Evolutionary conservation across 1,284 basidiomycete genomes (phyloP).

Genomic region (Ustilago crameri): DNA sequence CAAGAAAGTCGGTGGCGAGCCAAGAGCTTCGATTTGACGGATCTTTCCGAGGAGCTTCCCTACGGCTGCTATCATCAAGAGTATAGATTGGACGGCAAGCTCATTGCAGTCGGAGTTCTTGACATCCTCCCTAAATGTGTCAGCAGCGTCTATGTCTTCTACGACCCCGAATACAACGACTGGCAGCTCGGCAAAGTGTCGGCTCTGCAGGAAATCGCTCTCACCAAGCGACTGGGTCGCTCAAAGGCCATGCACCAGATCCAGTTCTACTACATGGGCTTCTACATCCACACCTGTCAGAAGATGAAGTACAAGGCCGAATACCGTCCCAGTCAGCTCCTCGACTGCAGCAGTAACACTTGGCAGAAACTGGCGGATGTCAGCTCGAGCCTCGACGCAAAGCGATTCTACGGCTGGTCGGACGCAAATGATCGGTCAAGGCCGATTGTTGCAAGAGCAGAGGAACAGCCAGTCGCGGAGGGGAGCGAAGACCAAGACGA

Average conservation of each 20-base stretch:
- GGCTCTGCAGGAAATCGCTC: conserved; percentile 57
- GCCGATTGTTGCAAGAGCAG: neutral
- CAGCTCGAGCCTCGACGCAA: conserved; percentile 10
- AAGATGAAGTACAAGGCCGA: conserved; percentile 99
- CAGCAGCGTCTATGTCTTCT: conserved; percentile 96
- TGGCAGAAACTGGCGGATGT: conserved; percentile 26
- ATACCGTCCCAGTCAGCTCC: conserved; percentile 85
- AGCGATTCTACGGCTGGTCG: conserved; percentile 21
- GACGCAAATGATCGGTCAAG: conserved; percentile 1
- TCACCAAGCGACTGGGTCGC: conserved; percentile 48
- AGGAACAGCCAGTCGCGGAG: neutral
- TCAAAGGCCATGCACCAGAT: conserved; percentile 21
- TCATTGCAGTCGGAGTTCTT: conserved; percentile 88
- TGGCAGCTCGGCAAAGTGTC: conserved; percentile 81
- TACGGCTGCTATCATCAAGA: conserved; percentile 65
- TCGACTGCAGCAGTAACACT: conserved; percentile 72
- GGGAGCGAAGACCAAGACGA: conserved; percentile 42
- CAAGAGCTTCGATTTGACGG: conserved; percentile 5
- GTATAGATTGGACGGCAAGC: conserved; percentile 74
- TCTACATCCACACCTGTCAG: conserved; percentile 72
- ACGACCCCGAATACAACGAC: conserved; percentile 80
- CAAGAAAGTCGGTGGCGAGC: conserved; percentile 22
- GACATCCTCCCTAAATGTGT: conserved; percentile 91
- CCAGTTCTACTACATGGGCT: conserved; percentile 51
- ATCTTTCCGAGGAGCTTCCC: conserved; percentile 19